phyloP scores from a whole-genome alignment of 176 grass and related monocot genomes.

The barley (Hordeum vulgare) region MorexV3_pseudomolecules_assembly NC_058519.1:502431125-502431624 shows the following conservation, averaged over 20 bases:
- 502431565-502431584: neutral
- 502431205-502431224: neutral
- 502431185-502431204: neutral
- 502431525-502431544: neutral
- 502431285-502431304: slow-evolving; percentile 7
- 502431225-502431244: slow-evolving; percentile 14
- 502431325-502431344: slow-evolving; percentile 27
- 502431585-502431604: no score
- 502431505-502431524: slow-evolving; percentile 8
- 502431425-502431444: slow-evolving; percentile 62
- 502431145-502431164: slow-evolving; percentile 8
- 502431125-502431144: neutral
- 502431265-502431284: slow-evolving; percentile 38
- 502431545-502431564: neutral
- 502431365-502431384: slow-evolving; percentile 13
- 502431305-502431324: neutral
- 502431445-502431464: slow-evolving; percentile 68
- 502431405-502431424: slow-evolving; percentile 47
- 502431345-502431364: slow-evolving; percentile 49
- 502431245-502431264: neutral
- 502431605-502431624: neutral
- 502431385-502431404: slow-evolving; percentile 31
- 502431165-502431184: neutral
- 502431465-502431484: slow-evolving; percentile 75
- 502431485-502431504: slow-evolving; percentile 73